These are phyloP conservation scores for Ceratocystis diversiconidia DNA, from an alignment of 2,329 filamentous ascomycete genomes.

Conservation along the genomic window DNA sequence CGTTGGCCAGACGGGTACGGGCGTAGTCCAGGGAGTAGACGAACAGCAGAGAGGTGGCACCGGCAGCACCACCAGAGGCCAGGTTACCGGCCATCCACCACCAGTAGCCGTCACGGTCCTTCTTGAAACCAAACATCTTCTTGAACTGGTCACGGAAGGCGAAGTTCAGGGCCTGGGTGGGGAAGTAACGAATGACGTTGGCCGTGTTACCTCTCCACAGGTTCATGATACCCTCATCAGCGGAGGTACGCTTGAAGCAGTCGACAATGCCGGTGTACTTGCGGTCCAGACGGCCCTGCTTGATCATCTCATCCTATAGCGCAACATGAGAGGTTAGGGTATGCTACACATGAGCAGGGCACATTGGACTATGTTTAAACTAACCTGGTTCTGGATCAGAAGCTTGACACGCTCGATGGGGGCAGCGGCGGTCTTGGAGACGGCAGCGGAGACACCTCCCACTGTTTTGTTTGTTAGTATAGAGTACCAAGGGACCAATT, in stretches of 20 bases:
- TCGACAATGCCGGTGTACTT: slow-evolving; percentile 89
- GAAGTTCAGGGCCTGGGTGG: slow-evolving; percentile 99
- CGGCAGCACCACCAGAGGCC: slow-evolving; percentile 98
- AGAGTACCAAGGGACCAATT: neutral
- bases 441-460: slow-evolving; percentile 99
- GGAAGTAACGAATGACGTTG: slow-evolving; percentile 99
- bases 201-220: slow-evolving; percentile 99
- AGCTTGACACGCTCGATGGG: slow-evolving; percentile 99
- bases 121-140: slow-evolving; percentile 99
- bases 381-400: slow-evolving; percentile 99
- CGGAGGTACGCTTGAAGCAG: slow-evolving; percentile 87
- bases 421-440: slow-evolving; percentile 99
- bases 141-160: slow-evolving; percentile 99
- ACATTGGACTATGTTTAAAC: slow-evolving; percentile 26
- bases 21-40: slow-evolving; percentile 99
- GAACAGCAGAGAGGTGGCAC: slow-evolving; percentile 99
- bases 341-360: neutral
- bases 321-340: slow-evolving; percentile 23
- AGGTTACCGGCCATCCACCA: slow-evolving; percentile 99
- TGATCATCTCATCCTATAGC: slow-evolving; percentile 95
- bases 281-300: slow-evolving; percentile 92
- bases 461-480: slow-evolving; percentile 41
- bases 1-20: slow-evolving; percentile 99
- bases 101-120: slow-evolving; percentile 94
- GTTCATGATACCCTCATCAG: slow-evolving; percentile 83